Evolutionary conservation across 2,329 filamentous ascomycete genomes (phyloP), one percentile per base, ranked within the genome.

Genomic region (Aspergillus aculeatus): DNA sequence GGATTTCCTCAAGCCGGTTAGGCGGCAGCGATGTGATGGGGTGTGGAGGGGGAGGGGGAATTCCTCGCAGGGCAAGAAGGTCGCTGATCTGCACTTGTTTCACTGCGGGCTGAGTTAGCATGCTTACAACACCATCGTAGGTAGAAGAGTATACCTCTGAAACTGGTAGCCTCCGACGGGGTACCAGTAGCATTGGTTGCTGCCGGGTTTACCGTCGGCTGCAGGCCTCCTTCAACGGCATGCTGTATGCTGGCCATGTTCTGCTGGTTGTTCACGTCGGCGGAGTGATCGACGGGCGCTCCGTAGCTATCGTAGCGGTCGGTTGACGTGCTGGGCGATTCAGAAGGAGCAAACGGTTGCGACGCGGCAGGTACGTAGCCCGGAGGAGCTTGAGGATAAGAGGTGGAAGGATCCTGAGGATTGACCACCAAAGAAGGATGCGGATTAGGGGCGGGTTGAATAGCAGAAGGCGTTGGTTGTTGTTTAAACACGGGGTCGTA

Each of bases 61-160:
- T 75, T 56, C 85, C 82, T 66, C 86, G 85, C 62, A 89, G 82
- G 19, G 78, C 74, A 65, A 93, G 86, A 47, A 95, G 86, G 68
- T 93, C 89, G 73, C 88, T 85, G 69, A 95, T 86, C 70, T 84
- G 86, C 76, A 92, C 88, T 72, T 83, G 87, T 77, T 84, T 85
- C 73, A 82, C 84, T 86, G 75, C 64, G 74, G 62, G 62, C 21
- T 23, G 55, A 50, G 78, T 84, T 74, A 85, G 82, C 73, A 51
- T 31, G 23, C 14, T 24, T 23, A 56, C 26, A 31, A 11, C 35
- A 12, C 19, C 9, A 49, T 41, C 14, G n/a, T 11, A 14, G 11
- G 10, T 50, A 47, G 52, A 41, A 24, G 80, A 51, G 59, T 64
- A 51, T 63, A 81, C 84, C 81, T 81, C 82, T 81, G 62, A 82